phyloP scores from a whole-genome alignment of 2,329 filamentous ascomycete species.

The Monosporascus sp. region DNA sequence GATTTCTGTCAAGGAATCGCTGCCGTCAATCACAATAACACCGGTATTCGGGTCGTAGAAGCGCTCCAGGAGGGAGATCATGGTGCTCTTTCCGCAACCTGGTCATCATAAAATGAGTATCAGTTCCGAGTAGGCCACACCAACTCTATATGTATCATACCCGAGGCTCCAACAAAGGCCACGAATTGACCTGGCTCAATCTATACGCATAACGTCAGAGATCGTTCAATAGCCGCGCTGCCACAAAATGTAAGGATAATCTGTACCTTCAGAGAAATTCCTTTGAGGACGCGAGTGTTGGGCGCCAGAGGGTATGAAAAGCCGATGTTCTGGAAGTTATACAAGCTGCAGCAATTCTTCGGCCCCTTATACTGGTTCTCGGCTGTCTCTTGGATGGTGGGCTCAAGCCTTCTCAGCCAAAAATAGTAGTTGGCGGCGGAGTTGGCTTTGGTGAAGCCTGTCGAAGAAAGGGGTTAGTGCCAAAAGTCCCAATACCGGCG shows the following conservation, averaged over 20 bases:
- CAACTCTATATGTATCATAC: too few relatives aligned
- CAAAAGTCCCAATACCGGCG: neutral
- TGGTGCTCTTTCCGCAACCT: slow-evolving; percentile 57
- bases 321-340: slow-evolving; percentile 49
- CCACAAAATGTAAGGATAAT: neutral
- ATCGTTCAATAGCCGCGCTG: neutral
- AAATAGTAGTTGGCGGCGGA: slow-evolving; percentile 46
- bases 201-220: slow-evolving; percentile 9
- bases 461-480: neutral
- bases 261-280: slow-evolving; percentile 33
- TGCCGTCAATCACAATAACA: slow-evolving; percentile 39
- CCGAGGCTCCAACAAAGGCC: slow-evolving; percentile 48
- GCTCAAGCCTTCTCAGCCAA: slow-evolving; percentile 39
- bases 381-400: slow-evolving; percentile 35
- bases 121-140: too few relatives aligned
- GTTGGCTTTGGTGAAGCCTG: slow-evolving; percentile 44
- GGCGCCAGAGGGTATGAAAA: slow-evolving; percentile 56
- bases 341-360: slow-evolving; percentile 18
- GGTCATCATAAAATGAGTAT: too few relatives aligned
- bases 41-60: slow-evolving; percentile 42
- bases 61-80: slow-evolving; percentile 46
- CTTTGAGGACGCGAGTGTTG: slow-evolving; percentile 35
- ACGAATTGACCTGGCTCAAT: slow-evolving; percentile 44
- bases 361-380: slow-evolving; percentile 34
- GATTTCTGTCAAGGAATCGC: slow-evolving; percentile 33